Evolutionary conservation across 2,329 filamentous ascomycete genomes (phyloP).

Genomic region (Sclerotinia spermophila): DNA sequence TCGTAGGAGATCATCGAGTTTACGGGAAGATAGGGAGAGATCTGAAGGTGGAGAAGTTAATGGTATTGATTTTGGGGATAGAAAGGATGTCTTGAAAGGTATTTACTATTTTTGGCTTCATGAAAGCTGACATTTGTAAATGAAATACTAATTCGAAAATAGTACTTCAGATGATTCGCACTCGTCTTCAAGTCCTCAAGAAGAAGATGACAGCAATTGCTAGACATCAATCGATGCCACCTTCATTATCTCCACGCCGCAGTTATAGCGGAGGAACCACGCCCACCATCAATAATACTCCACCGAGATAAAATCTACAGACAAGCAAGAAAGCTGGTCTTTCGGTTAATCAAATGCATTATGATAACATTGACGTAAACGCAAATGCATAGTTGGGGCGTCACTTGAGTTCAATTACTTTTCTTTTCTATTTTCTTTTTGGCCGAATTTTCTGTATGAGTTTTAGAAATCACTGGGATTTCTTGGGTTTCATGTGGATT

Average conservation of each 20-base stretch:
- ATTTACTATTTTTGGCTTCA: slow-evolving; percentile 37
- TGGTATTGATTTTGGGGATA: slow-evolving; percentile 64
- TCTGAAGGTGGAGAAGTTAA: slow-evolving; percentile 45
- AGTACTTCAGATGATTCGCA: slow-evolving; percentile 60
- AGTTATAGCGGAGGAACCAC: slow-evolving; percentile 36
- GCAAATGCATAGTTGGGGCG: not conserved
- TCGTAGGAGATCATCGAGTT: slow-evolving; percentile 42
- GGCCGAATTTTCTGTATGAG: slow-evolving; percentile 1
- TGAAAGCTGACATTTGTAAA: slow-evolving; percentile 23
- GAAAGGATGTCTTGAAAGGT: slow-evolving; percentile 71
- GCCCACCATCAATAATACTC: slow-evolving; percentile 35
- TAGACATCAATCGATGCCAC: slow-evolving; percentile 39
- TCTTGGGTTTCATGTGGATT: slow-evolving; percentile 3
- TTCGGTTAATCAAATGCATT: slow-evolving; percentile 4
- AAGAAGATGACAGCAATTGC: slow-evolving; percentile 61
- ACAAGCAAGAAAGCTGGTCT: slow-evolving; percentile 12
- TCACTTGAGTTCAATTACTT: slow-evolving; percentile 9
- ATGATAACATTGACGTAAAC: slow-evolving; percentile 7
- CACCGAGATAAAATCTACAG: slow-evolving; percentile 28
- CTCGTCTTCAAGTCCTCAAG: slow-evolving; percentile 52
- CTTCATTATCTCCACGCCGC: slow-evolving; percentile 31
- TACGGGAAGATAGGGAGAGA: slow-evolving; percentile 44
- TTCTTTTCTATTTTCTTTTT: not conserved
- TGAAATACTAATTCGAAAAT: slow-evolving; percentile 31
- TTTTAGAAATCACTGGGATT: slow-evolving; percentile 1